Evolutionary conservation across 306 rosid genomes (phyloP), one percentile per base, ranked within the genome.

Genomic region (Morella rubra): DNA sequence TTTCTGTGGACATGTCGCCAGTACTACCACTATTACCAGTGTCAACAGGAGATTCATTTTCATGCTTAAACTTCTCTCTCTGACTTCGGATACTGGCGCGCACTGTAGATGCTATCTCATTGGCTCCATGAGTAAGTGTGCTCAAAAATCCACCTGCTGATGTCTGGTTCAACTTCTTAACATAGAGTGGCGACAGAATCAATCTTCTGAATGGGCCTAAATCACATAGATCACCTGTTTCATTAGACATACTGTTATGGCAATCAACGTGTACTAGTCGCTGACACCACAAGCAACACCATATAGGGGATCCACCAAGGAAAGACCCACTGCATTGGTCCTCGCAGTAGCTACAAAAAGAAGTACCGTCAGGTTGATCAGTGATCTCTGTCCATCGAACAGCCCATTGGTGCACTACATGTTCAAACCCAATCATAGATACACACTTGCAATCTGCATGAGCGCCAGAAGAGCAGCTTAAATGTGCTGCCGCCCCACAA

Each of bases 211-310:
- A 88, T 51, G 90, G 87, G 73, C 98, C 99, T 84, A 96, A 79
- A 84, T 96, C 99, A 80, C 99, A 96, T 40, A 89, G 76, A 85
- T 96, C 99, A 45, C 98, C 98, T 0, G 92, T 88, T 89, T 96
- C 99, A 75, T 84, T 91, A 41, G 93, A 88, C 96, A 92, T 86
- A 78, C 75, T 73, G 80, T 81, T 73, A 70, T 96, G 99, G 79
- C 99, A 96, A 86, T 96, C 98, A 82, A 96, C 99, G 69, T 96
- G 99, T 46, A 96, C 97, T 76, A 89, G 77, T 49, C 93, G 86
- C 74, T 96, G 99, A 81, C 99, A 96, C 99, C 99, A 96, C 85
- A 96, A 80, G 86, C 99, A 96, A 79, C 88, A 84, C 99, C 99
- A 96, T 82, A 96, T 91, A 44, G 99, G 99, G 72, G 99, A 96